These are phyloP conservation scores for Neoboletus magnificus DNA, from an alignment of 768 basidiomycete genomes.

Conservation along the genomic window DNA sequence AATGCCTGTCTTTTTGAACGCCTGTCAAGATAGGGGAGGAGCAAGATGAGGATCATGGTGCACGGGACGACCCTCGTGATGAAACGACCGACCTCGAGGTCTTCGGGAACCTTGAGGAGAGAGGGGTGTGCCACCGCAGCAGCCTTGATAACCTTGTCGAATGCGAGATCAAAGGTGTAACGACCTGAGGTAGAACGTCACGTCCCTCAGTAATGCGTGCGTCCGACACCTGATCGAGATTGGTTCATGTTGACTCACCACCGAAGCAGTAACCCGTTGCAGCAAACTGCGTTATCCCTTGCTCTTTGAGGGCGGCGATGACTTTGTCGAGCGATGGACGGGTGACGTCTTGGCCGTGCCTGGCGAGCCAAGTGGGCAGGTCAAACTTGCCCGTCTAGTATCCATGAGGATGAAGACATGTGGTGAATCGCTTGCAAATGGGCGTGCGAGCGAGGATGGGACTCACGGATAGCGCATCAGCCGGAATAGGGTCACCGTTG, in stretches of 20 bases:
- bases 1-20: slow-evolving; percentile 44
- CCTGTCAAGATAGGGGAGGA: slow-evolving; percentile 34
- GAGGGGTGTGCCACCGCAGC: slow-evolving; percentile 48
- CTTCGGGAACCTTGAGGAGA: slow-evolving; percentile 35
- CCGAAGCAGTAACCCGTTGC: slow-evolving; percentile 72
- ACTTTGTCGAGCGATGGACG: slow-evolving; percentile 55
- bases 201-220: background rate
- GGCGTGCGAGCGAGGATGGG: too few species aligned
- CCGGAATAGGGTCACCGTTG: slow-evolving; percentile 23
- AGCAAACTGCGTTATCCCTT: slow-evolving; percentile 57
- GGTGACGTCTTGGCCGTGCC: slow-evolving; percentile 39
- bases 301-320: slow-evolving; percentile 50
- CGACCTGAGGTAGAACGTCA: slow-evolving; percentile 27
- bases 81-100: slow-evolving; percentile 50
- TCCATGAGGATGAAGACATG: background rate
- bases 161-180: slow-evolving; percentile 45
- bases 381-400: slow-evolving; percentile 21
- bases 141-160: slow-evolving; percentile 38
- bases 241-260: slow-evolving; percentile 34
- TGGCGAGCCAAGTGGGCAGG: slow-evolving; percentile 35
- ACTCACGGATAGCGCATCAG: slow-evolving; percentile 14
- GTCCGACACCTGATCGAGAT: background rate
- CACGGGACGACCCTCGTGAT: background rate
- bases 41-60: background rate
- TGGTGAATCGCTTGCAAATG: background rate